Evolutionary conservation across 2,329 filamentous ascomycete genomes (phyloP).

Genomic region (Verticillium alfalfae): DNA sequence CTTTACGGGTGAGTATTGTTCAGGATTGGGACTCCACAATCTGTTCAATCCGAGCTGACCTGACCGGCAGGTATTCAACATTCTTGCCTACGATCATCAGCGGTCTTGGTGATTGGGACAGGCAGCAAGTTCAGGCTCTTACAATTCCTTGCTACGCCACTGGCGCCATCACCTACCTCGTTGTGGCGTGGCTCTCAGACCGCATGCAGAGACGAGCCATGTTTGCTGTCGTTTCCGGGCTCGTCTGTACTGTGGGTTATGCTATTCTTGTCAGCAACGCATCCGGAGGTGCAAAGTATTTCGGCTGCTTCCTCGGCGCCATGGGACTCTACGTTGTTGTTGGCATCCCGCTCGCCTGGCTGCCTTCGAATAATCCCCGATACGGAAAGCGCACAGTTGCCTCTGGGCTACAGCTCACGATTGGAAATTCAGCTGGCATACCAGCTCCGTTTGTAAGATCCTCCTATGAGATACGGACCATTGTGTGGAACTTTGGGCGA

Average conservation of each 20-base stretch:
- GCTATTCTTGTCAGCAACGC: slow-evolving; percentile 51
- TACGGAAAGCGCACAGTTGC: slow-evolving; percentile 61
- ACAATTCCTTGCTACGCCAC: slow-evolving; percentile 63
- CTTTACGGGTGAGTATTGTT: slow-evolving; percentile 36
- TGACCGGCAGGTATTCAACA: slow-evolving; percentile 40
- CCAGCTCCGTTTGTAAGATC: slow-evolving; percentile 46
- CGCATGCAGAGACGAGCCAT: slow-evolving; percentile 49
- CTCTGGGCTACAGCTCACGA: slow-evolving; percentile 55
- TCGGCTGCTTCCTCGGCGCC: slow-evolving; percentile 57
- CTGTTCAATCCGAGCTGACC: not conserved
- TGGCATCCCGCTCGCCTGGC: slow-evolving; percentile 29
- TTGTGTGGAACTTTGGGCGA: too few species aligned
- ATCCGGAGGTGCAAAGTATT: slow-evolving; percentile 52
- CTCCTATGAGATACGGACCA: not conserved
- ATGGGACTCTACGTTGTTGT: slow-evolving; percentile 50
- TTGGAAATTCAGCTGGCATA: slow-evolving; percentile 59
- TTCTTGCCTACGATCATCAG: slow-evolving; percentile 64
- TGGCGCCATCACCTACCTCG: slow-evolving; percentile 55
- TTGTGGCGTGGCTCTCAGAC: slow-evolving; percentile 53
- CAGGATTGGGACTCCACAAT: not conserved
- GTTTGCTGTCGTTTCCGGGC: slow-evolving; percentile 45
- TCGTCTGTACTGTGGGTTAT: slow-evolving; percentile 49
- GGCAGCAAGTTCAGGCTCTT: slow-evolving; percentile 49
- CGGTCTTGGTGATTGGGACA: slow-evolving; percentile 43
- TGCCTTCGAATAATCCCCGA: slow-evolving; percentile 53